Evolutionary conservation across 768 basidiomycete genomes (phyloP).

Genomic region (Coprinopsis strossmayeri): DNA sequence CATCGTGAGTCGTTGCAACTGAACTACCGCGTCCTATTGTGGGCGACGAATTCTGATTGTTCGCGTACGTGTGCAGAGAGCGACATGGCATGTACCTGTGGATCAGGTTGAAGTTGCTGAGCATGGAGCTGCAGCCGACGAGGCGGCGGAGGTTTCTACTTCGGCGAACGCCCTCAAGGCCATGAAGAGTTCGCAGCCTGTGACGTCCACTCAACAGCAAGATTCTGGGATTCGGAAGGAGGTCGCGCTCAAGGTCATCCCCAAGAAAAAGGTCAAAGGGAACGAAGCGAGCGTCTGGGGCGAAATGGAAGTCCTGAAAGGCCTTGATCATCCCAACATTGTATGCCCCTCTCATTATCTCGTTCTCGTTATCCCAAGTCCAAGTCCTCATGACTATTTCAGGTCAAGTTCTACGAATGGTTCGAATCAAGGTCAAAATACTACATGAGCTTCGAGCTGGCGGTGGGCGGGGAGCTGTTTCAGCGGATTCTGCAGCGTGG

Average conservation of each 20-base stretch:
- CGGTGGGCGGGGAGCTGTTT: slow-evolving; percentile 91
- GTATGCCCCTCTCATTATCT: too few species aligned
- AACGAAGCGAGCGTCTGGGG: slow-evolving; percentile 85
- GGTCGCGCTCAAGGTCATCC: slow-evolving; percentile 84
- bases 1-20: slow-evolving; percentile 38
- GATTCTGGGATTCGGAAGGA: slow-evolving; percentile 50
- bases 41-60: background rate
- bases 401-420: slow-evolving; percentile 97
- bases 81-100: slow-evolving; percentile 71
- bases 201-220: slow-evolving; percentile 12
- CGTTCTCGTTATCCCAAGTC: too few species aligned
- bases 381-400: background rate
- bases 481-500: slow-evolving; percentile 79
- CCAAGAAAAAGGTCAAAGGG: slow-evolving; percentile 93
- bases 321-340: slow-evolving; percentile 86
- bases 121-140: slow-evolving; percentile 46
- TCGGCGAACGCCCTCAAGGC: slow-evolving; percentile 15
- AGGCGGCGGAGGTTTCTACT: slow-evolving; percentile 10
- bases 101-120: slow-evolving; percentile 52
- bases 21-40: slow-evolving; percentile 1
- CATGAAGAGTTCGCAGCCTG: slow-evolving; percentile 11
- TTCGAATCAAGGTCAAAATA: slow-evolving; percentile 94
- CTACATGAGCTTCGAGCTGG: slow-evolving; percentile 93
- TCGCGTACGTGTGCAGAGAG: slow-evolving; percentile 38
- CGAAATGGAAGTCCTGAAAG: slow-evolving; percentile 91